Base-by-base conservation (phyloP, 176 grass and related monocot species). In the Carex kokanica region DNA sequence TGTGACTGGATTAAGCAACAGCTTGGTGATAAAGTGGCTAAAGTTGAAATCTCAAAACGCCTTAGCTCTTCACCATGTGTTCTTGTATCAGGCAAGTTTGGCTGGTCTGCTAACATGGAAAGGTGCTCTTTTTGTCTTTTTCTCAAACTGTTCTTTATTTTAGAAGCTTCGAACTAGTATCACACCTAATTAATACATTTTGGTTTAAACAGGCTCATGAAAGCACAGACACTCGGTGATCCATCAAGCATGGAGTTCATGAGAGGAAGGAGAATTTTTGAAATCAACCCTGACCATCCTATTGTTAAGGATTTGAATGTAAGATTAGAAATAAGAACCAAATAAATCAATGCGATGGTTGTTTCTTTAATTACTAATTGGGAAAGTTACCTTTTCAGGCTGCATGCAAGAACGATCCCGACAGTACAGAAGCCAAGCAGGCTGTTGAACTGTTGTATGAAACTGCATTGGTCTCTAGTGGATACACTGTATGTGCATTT, bases 81-180 rank as follows among this genome's bases (percentile, higher is more conserved):
- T 75, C 92, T 98, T 54, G 95, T 98, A 59, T 98, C 95, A 60
- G 95, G 91, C 63, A 98, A 98, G 74, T 98, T 98, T 83, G 95
- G 92, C 47, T 98, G 95, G 95, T 93, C 92, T 0, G 93, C 96
- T n/a, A 98, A 98, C 86, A 98, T 97, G 91, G 94, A 97, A 90
- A 93, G 91, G 94, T 97, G 84, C 2, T 47, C 20, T 81, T 62
- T 18, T 12, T 34, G 6, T 58, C 41, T 8, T 80, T 41, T 63
- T 60, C 25, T 57, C 10, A 49, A 49, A 49, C 45, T 45, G 8
- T 52, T 62, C 45, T 1, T 64, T 71, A 49, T 81, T 59, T 25
- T 60, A 14, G 52, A 40, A 55, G 47, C 40, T 85, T 58, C 34
- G 8, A 38, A 5, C 34, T 60, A 70, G 6, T 17, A 18, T 38